These are phyloP conservation scores for Colletotrichum sp. DNA, from an alignment of 2,329 filamentous ascomycete species.

Conservation along the genomic window DNA sequence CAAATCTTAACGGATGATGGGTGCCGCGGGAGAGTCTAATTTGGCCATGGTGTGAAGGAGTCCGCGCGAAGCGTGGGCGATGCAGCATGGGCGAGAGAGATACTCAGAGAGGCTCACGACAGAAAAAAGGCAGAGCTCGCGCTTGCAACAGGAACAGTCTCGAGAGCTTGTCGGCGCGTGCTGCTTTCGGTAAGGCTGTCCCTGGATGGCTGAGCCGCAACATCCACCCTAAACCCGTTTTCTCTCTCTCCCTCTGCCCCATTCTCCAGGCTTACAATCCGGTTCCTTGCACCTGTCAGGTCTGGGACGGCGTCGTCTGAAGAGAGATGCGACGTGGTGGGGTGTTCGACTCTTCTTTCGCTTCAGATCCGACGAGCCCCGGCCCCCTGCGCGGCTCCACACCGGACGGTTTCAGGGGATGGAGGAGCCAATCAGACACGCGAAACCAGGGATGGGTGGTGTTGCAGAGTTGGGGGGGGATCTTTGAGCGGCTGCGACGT, in stretches of 20 bases:
- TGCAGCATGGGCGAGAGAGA: neutral
- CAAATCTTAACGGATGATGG: neutral
- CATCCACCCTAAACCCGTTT: neutral
- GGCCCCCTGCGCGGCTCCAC: neutral
- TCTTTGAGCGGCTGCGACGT: conserved; percentile 1
- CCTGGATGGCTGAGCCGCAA: conserved; percentile 8
- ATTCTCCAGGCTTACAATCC: neutral
- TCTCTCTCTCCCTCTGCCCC: neutral
- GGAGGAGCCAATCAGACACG: neutral
- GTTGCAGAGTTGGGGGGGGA: conserved; percentile 2
- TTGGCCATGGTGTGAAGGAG: neutral
- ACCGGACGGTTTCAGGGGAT: conserved; percentile 1
- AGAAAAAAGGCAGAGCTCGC: neutral
- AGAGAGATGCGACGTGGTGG: neutral
- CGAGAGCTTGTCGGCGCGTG: conserved; percentile 3
- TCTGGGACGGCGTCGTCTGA: neutral
- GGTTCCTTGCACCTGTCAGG: neutral
- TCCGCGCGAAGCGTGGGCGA: neutral
- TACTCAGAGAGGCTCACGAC: neutral
- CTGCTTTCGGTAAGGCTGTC: conserved; percentile 4
- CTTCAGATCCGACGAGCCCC: conserved; percentile 10
- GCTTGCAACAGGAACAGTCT: conserved; percentile 12
- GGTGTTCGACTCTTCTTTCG: conserved; percentile 1
- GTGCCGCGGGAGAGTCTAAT: neutral
- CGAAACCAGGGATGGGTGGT: neutral